A percentile compares a stretch with the other conserved stretches of the same genome.
These are phyloP conservation scores for Margaritispora aquatica DNA, from an alignment of 495 filamentous ascomycete genomes.

Conservation along the genomic window DNA sequence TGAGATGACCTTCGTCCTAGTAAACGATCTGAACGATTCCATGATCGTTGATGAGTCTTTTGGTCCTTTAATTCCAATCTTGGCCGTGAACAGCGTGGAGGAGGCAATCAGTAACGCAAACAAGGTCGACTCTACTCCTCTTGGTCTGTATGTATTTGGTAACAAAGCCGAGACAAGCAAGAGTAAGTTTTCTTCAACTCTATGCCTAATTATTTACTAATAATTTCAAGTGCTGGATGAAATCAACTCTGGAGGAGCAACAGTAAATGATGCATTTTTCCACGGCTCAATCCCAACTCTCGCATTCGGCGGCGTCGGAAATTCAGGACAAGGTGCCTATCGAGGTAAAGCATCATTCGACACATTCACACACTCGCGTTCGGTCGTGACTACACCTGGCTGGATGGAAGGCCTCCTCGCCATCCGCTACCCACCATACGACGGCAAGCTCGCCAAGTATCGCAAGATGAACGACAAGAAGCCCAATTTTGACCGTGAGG, in stretches of 20 bases:
- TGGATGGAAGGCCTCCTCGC: constrained; percentile 75
- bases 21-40: constrained; percentile 68
- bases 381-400: constrained; percentile 64
- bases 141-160: constrained; percentile 82
- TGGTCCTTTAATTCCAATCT: constrained; percentile 78
- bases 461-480: constrained; percentile 47
- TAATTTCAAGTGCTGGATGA: constrained; percentile 40
- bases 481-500: constrained; percentile 82
- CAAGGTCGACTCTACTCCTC: constrained; percentile 67
- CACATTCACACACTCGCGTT: constrained; percentile 73
- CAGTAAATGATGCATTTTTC: constrained; percentile 76
- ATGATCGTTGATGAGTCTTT: constrained; percentile 80
- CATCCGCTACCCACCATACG: constrained; percentile 78
- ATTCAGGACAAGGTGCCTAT: constrained; percentile 78
- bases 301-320: constrained; percentile 86
- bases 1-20: constrained; percentile 75
- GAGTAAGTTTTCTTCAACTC: constrained; percentile 11
- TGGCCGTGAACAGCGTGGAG: constrained; percentile 68
- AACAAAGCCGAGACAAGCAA: constrained; percentile 53
- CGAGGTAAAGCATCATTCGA: constrained; percentile 81
- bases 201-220: constrained; percentile 8
- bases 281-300: constrained; percentile 72
- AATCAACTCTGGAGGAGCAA: constrained; percentile 70
- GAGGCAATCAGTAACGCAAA: constrained; percentile 76
- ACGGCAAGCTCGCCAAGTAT: constrained; percentile 45